A percentile compares a stretch with the other conserved stretches of the same genome.
phyloP scores from a whole-genome alignment of 225 moss, liverwort and hornwort genomes.

The Polytrichum commune region DNA sequence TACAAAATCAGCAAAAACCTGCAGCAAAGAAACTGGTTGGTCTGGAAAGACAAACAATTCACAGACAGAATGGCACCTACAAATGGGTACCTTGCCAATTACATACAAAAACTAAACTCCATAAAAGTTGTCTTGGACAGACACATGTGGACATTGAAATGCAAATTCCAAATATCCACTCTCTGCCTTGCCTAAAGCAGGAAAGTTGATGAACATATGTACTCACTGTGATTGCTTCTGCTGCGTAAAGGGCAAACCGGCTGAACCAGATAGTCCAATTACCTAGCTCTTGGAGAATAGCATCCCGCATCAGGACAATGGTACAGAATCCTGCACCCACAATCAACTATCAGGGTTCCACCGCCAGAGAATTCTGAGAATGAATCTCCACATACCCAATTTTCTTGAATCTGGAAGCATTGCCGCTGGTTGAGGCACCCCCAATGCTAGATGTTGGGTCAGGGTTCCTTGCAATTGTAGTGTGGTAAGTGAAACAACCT shows the following conservation, averaged over 20 bases:
- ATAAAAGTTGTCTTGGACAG: too few relatives aligned
- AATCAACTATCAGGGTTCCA: background rate
- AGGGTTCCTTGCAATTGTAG: too few relatives aligned
- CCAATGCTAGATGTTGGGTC: too few relatives aligned
- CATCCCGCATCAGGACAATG: constrained; percentile 44
- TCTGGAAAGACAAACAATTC: too few relatives aligned
- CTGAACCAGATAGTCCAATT: constrained; percentile 32
- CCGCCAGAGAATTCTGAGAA: background rate
- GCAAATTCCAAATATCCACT: background rate
- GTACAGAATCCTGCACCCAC: constrained; percentile 35
- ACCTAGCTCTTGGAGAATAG: constrained; percentile 33
- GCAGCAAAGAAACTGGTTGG: too few relatives aligned
- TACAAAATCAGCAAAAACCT: too few relatives aligned
- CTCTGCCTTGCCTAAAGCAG: background rate
- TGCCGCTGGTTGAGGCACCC: too few relatives aligned
- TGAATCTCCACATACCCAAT: background rate
- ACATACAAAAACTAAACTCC: too few relatives aligned
- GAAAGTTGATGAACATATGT: background rate
- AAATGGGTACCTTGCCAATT: too few relatives aligned
- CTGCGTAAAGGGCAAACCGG: constrained; percentile 23
- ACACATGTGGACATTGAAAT: background rate
- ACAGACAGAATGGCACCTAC: too few relatives aligned
- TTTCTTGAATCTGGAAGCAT: too few relatives aligned
- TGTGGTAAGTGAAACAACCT: too few relatives aligned
- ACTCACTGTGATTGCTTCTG: constrained; percentile 48